Conservation (phyloP, 2,329 filamentous ascomycete species). For the Aspergillus nomiae region DNA sequence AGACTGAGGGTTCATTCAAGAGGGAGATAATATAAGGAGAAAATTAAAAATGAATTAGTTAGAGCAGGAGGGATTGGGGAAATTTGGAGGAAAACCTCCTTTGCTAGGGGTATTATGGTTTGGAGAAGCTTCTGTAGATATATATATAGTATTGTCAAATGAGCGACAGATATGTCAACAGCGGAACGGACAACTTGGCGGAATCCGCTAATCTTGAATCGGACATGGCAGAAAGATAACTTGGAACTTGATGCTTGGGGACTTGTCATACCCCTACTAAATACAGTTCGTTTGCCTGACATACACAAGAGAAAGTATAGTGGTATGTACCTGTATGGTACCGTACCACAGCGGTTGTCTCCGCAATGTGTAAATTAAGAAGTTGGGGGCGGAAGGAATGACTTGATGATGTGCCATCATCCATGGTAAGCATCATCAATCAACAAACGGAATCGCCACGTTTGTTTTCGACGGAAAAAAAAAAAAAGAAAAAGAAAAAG, state of each 20-base stretch:
- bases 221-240: background rate
- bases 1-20: background rate
- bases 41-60: background rate
- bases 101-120: background rate
- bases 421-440: background rate
- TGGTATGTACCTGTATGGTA: conserved; percentile 1
- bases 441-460: background rate
- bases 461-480: background rate
- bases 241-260: background rate
- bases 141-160: background rate
- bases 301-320: background rate
- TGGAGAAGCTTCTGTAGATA: background rate
- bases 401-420: background rate
- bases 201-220: background rate
- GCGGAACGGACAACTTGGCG: background rate
- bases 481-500: background rate
- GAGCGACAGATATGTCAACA: background rate
- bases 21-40: background rate
- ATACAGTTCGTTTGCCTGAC: background rate
- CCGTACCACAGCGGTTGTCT: background rate
- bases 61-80: background rate
- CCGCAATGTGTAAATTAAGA: background rate
- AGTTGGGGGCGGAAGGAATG: background rate
- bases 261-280: background rate
- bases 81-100: background rate